Base-by-base conservation (phyloP, 805 yeast species). In the Starmerella stellata region DNA sequence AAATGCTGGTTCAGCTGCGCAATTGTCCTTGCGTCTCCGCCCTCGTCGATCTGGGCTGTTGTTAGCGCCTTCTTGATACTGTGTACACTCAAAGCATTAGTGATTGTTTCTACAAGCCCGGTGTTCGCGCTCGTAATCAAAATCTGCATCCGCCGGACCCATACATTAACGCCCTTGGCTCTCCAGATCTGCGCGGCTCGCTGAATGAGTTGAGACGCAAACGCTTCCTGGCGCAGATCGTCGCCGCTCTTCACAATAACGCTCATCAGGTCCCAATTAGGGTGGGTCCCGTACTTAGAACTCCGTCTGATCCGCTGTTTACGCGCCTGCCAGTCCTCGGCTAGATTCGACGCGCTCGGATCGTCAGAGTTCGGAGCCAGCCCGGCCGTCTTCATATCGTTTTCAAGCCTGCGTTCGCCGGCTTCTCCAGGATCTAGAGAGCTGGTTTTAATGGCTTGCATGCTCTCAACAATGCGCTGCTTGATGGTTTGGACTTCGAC, bases 191-290 rank as follows among this genome's bases (percentile, higher is more conserved):
- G 72, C 1, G 93, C 74, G 60, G 87, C 80, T 19, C 93, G 77
- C 44, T 78, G 77, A 37, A 90, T 87, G 33, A 90, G 57, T 56
- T 90, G 98, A 45, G 95, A 83, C 0, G 98, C 98, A 64, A 90
- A 83, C 0, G 98, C 95, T 57, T 90, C 98, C 55, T 90, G 98
- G 19, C 94, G 78, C 37, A 90, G 58, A 59, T 90, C 98, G 52
- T 79, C 87, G 27, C 98, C 98, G 23, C 93, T 87, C 54, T 90
- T 90, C 11, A 92, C 94, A 54, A 90, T 90, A 2, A 87, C 95
- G 1, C 95, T 85, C 47, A 87, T 82, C 30, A 90, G 57, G 45
- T 90, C 95, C 98, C 98, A 90, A 54, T 82, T 79, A 20, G 77
- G 79, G 24, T 78, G 57, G 53, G 83, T 90, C 0, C 98, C 98